A percentile compares a stretch with the other conserved stretches of the same genome.
These are phyloP conservation scores for Zychaea mexicana DNA, from an alignment of 371 early-diverging fungal species.

Conservation along the genomic window DNA sequence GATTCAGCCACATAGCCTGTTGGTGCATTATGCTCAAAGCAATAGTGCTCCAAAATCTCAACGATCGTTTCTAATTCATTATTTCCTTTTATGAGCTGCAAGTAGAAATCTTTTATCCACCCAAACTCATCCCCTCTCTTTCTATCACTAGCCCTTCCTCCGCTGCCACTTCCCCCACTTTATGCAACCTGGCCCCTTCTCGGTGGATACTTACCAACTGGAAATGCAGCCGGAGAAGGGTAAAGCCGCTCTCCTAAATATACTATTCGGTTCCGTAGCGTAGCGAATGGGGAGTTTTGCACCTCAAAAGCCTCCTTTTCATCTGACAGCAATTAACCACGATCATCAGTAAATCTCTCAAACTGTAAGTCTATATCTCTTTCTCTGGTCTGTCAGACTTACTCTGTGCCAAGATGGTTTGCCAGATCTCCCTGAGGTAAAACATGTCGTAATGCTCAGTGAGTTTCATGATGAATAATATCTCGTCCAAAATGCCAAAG, in stretches of 20 bases:
- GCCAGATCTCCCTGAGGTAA: not conserved
- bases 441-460: not conserved
- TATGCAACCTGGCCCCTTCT: not conserved
- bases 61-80: not conserved
- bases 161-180: too few relatives aligned
- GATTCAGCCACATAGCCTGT: not conserved
- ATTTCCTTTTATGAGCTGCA: not conserved
- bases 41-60: slow-evolving; percentile 2
- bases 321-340: not conserved
- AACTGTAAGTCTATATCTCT: not conserved
- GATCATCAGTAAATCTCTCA: not conserved
- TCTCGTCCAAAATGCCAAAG: slow-evolving; percentile 7
- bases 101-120: too few relatives aligned
- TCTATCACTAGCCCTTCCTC: too few relatives aligned
- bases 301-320: not conserved
- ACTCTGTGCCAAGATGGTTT: not conserved
- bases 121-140: too few relatives aligned
- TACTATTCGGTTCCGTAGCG: not conserved
- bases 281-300: not conserved
- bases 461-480: slow-evolving; percentile 1
- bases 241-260: slow-evolving; percentile 1
- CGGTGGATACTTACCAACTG: not conserved
- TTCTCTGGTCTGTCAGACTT: not conserved
- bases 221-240: slow-evolving; percentile 4
- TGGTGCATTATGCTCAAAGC: not conserved